These are phyloP conservation scores for Raffaelea arxii DNA, from an alignment of 2,329 filamentous ascomycete species.

Conservation along the genomic window DNA sequence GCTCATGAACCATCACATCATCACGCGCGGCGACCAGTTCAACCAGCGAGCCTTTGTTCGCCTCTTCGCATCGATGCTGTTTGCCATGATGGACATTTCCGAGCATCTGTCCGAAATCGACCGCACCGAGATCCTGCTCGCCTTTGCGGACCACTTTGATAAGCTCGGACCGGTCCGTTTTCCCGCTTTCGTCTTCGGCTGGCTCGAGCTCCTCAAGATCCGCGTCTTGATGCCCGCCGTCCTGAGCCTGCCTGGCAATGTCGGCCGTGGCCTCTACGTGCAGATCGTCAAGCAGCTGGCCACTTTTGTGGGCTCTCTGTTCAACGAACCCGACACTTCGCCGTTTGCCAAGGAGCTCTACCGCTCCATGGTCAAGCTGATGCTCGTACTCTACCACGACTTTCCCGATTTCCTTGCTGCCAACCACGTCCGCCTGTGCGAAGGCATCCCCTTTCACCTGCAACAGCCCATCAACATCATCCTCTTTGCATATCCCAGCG, in stretches of 20 bases:
- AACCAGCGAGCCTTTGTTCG: constrained; percentile 88
- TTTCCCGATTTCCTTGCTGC: constrained; percentile 88
- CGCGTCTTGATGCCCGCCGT: constrained; percentile 74
- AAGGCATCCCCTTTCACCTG: constrained; percentile 72
- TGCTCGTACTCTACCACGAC: constrained; percentile 84
- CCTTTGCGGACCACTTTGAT: constrained; percentile 60
- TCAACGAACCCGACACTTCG: constrained; percentile 60
- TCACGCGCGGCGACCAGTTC: constrained; percentile 70
- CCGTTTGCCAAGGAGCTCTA: constrained; percentile 73
- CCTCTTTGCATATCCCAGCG: constrained; percentile 65
- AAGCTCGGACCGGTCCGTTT: constrained; percentile 65
- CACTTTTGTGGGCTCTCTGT: constrained; percentile 64
- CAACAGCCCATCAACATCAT: constrained; percentile 84
- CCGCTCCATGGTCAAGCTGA: constrained; percentile 69
- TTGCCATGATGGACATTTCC: constrained; percentile 33
- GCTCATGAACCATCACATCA: constrained; percentile 76
- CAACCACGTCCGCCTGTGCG: constrained; percentile 74
- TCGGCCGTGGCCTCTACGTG: constrained; percentile 68
- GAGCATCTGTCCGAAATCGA: constrained; percentile 52
- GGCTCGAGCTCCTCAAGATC: constrained; percentile 76
- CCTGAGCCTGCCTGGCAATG: constrained; percentile 55
- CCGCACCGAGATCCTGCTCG: constrained; percentile 59
- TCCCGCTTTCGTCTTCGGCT: constrained; percentile 76
- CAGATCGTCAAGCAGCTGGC: constrained; percentile 65
- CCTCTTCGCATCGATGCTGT: constrained; percentile 73